Conservation (phyloP, 768 basidiomycete species). For the Tulasnella sp. region DNA sequence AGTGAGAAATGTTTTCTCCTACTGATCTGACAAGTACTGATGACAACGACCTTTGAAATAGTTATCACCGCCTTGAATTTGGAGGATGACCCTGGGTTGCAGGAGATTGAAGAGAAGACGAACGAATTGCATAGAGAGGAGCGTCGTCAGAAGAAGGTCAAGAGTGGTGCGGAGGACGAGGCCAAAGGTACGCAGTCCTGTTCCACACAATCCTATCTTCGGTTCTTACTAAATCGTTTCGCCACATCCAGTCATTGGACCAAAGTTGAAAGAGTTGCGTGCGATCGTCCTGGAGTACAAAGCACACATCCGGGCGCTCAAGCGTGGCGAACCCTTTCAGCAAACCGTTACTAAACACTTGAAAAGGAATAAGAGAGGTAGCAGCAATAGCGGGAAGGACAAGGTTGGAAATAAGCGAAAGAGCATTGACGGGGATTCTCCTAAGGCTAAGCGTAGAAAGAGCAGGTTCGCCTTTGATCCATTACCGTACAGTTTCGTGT, state of each 20-base stretch:
- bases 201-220: neutral
- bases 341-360: slow-evolving; percentile 34
- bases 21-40: neutral
- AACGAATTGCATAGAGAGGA: slow-evolving; percentile 29
- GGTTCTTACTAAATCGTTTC: slow-evolving; percentile 23
- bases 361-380: slow-evolving; percentile 20
- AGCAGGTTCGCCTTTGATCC: neutral
- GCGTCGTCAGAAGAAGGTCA: slow-evolving; percentile 34
- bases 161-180: slow-evolving; percentile 31
- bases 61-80: slow-evolving; percentile 40
- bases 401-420: slow-evolving; percentile 41
- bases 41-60: neutral
- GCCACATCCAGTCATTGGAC: slow-evolving; percentile 24
- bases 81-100: slow-evolving; percentile 43
- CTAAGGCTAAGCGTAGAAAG: slow-evolving; percentile 35
- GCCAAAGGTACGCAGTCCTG: slow-evolving; percentile 35
- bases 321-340: slow-evolving; percentile 36
- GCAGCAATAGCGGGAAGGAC: slow-evolving; percentile 17
- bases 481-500: neutral
- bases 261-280: slow-evolving; percentile 33
- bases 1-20: neutral
- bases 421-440: slow-evolving; percentile 32
- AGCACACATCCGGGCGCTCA: slow-evolving; percentile 36
- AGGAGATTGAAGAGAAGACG: slow-evolving; percentile 41
- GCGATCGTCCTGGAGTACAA: slow-evolving; percentile 24